Percentiles rank a stretch among this genome's conserved stretches.
Evolutionary conservation across 495 filamentous ascomycete genomes (phyloP).

Genomic region (Penicillium alfredii): DNA sequence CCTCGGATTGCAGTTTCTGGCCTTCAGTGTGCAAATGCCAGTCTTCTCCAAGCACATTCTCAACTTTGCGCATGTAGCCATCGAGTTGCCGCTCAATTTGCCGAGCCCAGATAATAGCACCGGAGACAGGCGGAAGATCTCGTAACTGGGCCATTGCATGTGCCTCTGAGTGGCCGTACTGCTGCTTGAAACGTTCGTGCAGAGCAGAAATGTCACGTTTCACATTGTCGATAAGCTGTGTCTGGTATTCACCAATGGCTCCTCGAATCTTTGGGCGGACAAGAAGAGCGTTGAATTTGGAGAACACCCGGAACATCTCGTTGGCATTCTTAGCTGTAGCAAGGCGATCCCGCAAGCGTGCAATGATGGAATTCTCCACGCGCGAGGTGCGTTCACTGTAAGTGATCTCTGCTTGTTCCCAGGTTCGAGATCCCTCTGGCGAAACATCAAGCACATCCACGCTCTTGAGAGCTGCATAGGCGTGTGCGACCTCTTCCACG

Average conservation of each 20-base stretch:
- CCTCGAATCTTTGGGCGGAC: slow-evolving; percentile 96
- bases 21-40: slow-evolving; percentile 94
- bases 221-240: slow-evolving; percentile 93
- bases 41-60: slow-evolving; percentile 86
- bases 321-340: slow-evolving; percentile 94
- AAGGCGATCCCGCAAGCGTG: slow-evolving; percentile 82
- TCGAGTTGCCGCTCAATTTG: slow-evolving; percentile 95
- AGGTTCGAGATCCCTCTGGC: slow-evolving; percentile 77
- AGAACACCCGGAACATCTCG: slow-evolving; percentile 99
- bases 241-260: slow-evolving; percentile 95
- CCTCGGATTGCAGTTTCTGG: slow-evolving; percentile 84
- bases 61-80: slow-evolving; percentile 95
- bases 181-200: slow-evolving; percentile 96
- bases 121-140: slow-evolving; percentile 90
- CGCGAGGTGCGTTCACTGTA: slow-evolving; percentile 96
- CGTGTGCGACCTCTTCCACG: slow-evolving; percentile 92
- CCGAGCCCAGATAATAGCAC: slow-evolving; percentile 92
- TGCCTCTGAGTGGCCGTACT: slow-evolving; percentile 95
- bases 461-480: slow-evolving; percentile 86
- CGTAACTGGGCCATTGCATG: slow-evolving; percentile 96
- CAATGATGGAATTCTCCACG: slow-evolving; percentile 98
- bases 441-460: slow-evolving; percentile 94
- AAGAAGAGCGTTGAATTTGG: slow-evolving; percentile 98
- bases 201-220: slow-evolving; percentile 88
- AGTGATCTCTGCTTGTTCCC: slow-evolving; percentile 85